Conservation (phyloP, 306 rosid species). For the Cyamopsis tetragonoloba region DNA sequence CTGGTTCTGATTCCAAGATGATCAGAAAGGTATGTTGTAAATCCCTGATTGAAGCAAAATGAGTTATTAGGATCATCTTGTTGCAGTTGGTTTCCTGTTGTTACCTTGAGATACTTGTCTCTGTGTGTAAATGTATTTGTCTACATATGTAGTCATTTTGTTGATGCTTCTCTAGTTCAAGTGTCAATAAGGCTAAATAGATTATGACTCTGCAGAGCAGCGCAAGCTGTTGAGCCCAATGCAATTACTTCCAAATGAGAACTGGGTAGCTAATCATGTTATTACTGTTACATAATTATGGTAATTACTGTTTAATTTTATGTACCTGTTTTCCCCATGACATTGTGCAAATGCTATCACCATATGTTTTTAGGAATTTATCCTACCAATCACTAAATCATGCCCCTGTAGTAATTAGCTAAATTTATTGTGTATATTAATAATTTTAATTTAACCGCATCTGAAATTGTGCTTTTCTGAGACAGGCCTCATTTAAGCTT, state of each 20-base stretch:
- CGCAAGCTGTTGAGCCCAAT: slow-evolving; percentile 12
- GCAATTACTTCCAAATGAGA: not conserved
- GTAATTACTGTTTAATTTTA: slow-evolving; percentile 1
- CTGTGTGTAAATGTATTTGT: not conserved
- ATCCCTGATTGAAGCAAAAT: slow-evolving; percentile 4
- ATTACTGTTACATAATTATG: not conserved
- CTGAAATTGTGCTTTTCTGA: not conserved
- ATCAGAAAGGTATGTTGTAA: slow-evolving; percentile 53
- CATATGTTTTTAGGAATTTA: slow-evolving; percentile 16
- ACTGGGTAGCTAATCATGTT: slow-evolving; percentile 3
- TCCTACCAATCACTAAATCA: not conserved
- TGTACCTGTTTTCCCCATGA: slow-evolving; percentile 13
- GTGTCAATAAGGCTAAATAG: not conserved
- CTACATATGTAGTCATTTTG: slow-evolving; percentile 7
- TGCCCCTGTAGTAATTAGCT: slow-evolving; percentile 5
- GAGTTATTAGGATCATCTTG: slow-evolving; percentile 15
- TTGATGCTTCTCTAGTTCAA: slow-evolving; percentile 3
- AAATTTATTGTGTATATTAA: not conserved
- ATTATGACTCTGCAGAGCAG: slow-evolving; percentile 19
- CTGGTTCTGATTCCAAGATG: slow-evolving; percentile 50
- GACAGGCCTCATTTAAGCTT: slow-evolving; percentile 88
- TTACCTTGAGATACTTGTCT: slow-evolving; percentile 11
- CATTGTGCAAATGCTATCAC: slow-evolving; percentile 7
- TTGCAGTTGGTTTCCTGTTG: slow-evolving; percentile 9
- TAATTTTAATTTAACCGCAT: slow-evolving; percentile 9